These are phyloP conservation scores for Catenaria anguillulae DNA, from an alignment of 371 early-diverging fungal genomes.

Conservation along the genomic window DNA sequence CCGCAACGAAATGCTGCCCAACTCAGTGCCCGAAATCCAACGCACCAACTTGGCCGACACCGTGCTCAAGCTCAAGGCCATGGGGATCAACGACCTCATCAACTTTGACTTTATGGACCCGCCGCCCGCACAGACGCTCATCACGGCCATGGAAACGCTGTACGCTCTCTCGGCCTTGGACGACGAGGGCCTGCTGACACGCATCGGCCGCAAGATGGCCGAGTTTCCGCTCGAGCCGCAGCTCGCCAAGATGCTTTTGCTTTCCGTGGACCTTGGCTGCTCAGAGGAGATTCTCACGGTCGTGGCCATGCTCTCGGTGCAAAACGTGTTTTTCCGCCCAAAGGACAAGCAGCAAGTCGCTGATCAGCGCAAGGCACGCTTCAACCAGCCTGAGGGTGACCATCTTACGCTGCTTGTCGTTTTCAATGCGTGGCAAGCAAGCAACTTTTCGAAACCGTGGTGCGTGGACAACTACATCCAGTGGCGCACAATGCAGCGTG, in stretches of 20 bases:
- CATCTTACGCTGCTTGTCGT: conserved; percentile 90
- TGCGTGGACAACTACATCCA: conserved; percentile 94
- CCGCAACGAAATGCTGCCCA: conserved; percentile 89
- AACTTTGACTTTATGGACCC: conserved; percentile 94
- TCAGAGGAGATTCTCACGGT: conserved; percentile 91
- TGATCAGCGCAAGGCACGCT: conserved; percentile 88
- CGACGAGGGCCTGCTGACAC: conserved; percentile 79
- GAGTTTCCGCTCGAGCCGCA: conserved; percentile 93
- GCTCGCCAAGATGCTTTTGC: conserved; percentile 81
- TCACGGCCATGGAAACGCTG: conserved; percentile 84
- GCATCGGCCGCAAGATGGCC: conserved; percentile 90
- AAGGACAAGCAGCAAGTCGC: conserved; percentile 89
- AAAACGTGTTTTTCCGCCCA: conserved; percentile 88
- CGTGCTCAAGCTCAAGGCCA: conserved; percentile 83
- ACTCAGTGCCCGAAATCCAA: conserved; percentile 95
- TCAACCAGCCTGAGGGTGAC: conserved; percentile 95
- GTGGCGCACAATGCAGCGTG: conserved; percentile 70
- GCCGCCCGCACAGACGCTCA: conserved; percentile 76
- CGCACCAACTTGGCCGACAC: conserved; percentile 82
- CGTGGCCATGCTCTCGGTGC: conserved; percentile 89
- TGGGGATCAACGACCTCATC: conserved; percentile 90
- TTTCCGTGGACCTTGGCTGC: conserved; percentile 78
- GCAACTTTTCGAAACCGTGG: conserved; percentile 81
- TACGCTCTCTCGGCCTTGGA: conserved; percentile 90
- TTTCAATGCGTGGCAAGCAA: conserved; percentile 84